These are phyloP conservation scores for Fusarium hostae DNA, from an alignment of 2,329 filamentous ascomycete genomes.

Conservation along the genomic window DNA sequence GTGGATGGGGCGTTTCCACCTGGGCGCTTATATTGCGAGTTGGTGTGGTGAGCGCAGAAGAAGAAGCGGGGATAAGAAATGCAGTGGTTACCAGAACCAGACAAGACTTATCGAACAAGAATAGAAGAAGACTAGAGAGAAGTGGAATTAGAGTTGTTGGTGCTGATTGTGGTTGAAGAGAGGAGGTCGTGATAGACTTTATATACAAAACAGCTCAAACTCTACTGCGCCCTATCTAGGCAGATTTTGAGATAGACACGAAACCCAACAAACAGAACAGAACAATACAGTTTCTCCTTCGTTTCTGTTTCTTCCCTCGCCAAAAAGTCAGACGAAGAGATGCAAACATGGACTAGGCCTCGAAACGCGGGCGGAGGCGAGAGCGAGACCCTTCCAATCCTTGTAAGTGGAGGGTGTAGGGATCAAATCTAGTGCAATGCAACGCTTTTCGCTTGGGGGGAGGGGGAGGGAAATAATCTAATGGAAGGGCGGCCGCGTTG, in stretches of 20 bases:
- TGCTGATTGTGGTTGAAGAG: background rate
- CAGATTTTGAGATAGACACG: constrained; percentile 3
- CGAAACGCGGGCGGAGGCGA: constrained; percentile 28
- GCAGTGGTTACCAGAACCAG: constrained; percentile 9
- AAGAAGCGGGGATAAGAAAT: constrained; percentile 22
- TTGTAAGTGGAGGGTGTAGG: constrained; percentile 12
- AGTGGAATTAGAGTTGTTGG: background rate
- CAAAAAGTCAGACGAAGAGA: constrained; percentile 14
- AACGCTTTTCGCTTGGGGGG: constrained; percentile 30
- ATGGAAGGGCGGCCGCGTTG: constrained; percentile 36
- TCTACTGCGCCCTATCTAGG: constrained; percentile 15
- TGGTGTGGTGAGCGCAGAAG: constrained; percentile 35
- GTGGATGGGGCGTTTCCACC: constrained; percentile 41
- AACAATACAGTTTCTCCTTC: background rate
- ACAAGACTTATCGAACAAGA: background rate
- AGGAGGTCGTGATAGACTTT: constrained; percentile 20
- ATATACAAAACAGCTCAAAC: constrained; percentile 20
- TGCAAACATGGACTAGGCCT: constrained; percentile 25
- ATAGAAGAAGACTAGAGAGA: background rate
- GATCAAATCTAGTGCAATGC: constrained; percentile 8
- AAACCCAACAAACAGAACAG: constrained; percentile 9
- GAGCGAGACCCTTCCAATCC: constrained; percentile 2
- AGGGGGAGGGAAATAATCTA: constrained; percentile 5
- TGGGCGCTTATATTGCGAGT: constrained; percentile 42
- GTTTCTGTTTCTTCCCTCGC: constrained; percentile 18